A percentile compares a stretch with the other conserved stretches of the same genome.
Evolutionary conservation across 2,329 filamentous ascomycete species (phyloP).

Genomic region (Aspergillus tanneri): DNA sequence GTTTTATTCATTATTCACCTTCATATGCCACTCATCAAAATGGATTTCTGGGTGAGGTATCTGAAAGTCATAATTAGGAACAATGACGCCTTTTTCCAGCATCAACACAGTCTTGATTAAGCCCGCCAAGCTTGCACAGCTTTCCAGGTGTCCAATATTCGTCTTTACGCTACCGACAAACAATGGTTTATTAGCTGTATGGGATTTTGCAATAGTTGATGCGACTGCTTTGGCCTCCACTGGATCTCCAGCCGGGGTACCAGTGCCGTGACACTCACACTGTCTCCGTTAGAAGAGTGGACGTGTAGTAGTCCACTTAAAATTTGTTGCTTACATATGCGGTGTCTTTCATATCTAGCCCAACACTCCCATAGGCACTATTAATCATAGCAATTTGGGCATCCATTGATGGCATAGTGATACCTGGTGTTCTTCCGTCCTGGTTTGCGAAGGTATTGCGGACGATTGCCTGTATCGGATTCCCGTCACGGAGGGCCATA

Average conservation of each 20-base stretch:
- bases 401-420: conserved; percentile 27
- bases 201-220: conserved; percentile 12
- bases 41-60: conserved; percentile 19
- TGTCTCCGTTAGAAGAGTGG: conserved; percentile 29
- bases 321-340: too few relatives aligned
- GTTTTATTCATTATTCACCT: too few relatives aligned
- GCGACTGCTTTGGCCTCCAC: conserved; percentile 29
- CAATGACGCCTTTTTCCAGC: conserved; percentile 34
- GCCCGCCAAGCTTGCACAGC: conserved; percentile 23
- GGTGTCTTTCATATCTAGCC: too few relatives aligned
- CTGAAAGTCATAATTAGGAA: conserved; percentile 25
- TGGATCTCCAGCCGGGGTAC: conserved; percentile 34
- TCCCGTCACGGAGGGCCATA: conserved; percentile 46
- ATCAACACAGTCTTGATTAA: conserved; percentile 35
- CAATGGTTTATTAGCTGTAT: not conserved
- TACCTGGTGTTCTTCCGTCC: conserved; percentile 27
- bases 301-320: too few relatives aligned
- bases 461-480: conserved; percentile 41
- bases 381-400: conserved; percentile 40
- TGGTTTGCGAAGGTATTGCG: conserved; percentile 28
- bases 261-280: conserved; percentile 46
- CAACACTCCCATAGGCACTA: conserved; percentile 34
- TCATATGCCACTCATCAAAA: too few relatives aligned
- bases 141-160: conserved; percentile 28
- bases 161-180: conserved; percentile 24